phyloP scores from a whole-genome alignment of 768 basidiomycete species.

The Tylopilus rubrobrunneus region DNA sequence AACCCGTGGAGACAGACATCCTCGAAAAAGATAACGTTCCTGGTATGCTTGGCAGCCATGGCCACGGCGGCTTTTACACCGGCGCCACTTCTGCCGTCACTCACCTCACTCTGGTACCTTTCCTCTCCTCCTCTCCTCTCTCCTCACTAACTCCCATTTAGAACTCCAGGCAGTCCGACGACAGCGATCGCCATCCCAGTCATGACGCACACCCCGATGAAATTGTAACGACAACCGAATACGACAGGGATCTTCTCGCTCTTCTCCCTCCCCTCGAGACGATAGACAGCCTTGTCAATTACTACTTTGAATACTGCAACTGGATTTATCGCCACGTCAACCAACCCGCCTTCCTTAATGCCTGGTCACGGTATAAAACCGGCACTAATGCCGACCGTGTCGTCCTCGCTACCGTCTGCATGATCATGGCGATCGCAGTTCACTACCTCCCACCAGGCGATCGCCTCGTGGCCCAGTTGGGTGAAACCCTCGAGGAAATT shows the following conservation, averaged over 20 bases:
- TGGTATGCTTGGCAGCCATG: slow-evolving; percentile 63
- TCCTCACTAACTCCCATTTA: slow-evolving; percentile 26
- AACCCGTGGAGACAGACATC: slow-evolving; percentile 44
- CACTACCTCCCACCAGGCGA: slow-evolving; percentile 70
- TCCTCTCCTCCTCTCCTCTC: slow-evolving; percentile 7
- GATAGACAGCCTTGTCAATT: slow-evolving; percentile 68
- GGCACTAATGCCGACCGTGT: slow-evolving; percentile 64
- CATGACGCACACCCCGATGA: slow-evolving; percentile 43
- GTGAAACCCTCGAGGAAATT: slow-evolving; percentile 55
- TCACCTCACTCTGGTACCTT: slow-evolving; percentile 57
- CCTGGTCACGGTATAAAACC: slow-evolving; percentile 73
- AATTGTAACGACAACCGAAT: slow-evolving; percentile 43
- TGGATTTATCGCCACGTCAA: slow-evolving; percentile 85
- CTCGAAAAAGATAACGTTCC: slow-evolving; percentile 49
- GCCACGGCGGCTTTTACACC: slow-evolving; percentile 66
- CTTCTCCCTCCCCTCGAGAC: slow-evolving; percentile 61
- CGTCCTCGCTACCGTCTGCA: slow-evolving; percentile 67
- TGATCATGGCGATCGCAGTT: slow-evolving; percentile 69
- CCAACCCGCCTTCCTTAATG: slow-evolving; percentile 51
- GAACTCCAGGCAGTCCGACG: slow-evolving; percentile 49
- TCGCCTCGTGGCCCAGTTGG: slow-evolving; percentile 50
- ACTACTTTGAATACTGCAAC: slow-evolving; percentile 85
- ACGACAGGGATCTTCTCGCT: slow-evolving; percentile 70
- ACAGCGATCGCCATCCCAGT: slow-evolving; percentile 48
- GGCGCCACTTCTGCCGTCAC: slow-evolving; percentile 77